Evolutionary conservation across 371 early-diverging fungal genomes (phyloP).

Genomic region (Syncephalastrum sp.): DNA sequence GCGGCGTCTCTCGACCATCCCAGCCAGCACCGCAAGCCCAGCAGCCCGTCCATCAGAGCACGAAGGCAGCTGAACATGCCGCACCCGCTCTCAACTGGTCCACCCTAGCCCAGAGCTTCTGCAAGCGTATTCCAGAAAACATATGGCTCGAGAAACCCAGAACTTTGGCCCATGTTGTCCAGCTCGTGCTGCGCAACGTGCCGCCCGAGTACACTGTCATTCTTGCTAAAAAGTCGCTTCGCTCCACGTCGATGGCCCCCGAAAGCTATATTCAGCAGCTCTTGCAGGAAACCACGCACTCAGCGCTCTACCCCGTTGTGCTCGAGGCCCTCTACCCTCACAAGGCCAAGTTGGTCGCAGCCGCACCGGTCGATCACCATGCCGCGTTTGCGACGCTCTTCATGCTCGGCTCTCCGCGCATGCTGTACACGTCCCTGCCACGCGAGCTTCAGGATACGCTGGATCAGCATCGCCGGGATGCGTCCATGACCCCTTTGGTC

Average conservation of each 20-base stretch:
- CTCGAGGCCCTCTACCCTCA: slow-evolving; percentile 38
- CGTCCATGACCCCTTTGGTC: slow-evolving; percentile 20
- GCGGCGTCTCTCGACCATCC: slow-evolving; percentile 19
- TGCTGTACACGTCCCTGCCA: slow-evolving; percentile 31
- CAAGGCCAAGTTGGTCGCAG: slow-evolving; percentile 10
- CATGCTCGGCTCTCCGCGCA: slow-evolving; percentile 28
- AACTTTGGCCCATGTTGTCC: slow-evolving; percentile 42
- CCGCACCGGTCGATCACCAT: slow-evolving; percentile 18
- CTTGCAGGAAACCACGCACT: slow-evolving; percentile 39
- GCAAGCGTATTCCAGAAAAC: slow-evolving; percentile 50
- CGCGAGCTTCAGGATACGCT: slow-evolving; percentile 27
- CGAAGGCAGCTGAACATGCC: neutral
- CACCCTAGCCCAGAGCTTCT: slow-evolving; percentile 45
- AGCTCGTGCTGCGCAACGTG: slow-evolving; percentile 45
- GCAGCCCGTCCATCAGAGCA: neutral
- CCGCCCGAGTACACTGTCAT: slow-evolving; percentile 46
- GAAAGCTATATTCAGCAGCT: slow-evolving; percentile 36
- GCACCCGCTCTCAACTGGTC: slow-evolving; percentile 43
- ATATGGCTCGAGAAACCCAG: slow-evolving; percentile 52
- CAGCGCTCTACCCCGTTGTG: slow-evolving; percentile 45
- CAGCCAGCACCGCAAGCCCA: neutral
- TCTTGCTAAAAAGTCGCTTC: slow-evolving; percentile 39
- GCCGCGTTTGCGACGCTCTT: slow-evolving; percentile 35
- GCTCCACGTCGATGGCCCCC: slow-evolving; percentile 26
- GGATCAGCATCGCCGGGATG: slow-evolving; percentile 16